Conservation (phyloP, 768 basidiomycete genomes). For the Pluteus cervinus region DNA sequence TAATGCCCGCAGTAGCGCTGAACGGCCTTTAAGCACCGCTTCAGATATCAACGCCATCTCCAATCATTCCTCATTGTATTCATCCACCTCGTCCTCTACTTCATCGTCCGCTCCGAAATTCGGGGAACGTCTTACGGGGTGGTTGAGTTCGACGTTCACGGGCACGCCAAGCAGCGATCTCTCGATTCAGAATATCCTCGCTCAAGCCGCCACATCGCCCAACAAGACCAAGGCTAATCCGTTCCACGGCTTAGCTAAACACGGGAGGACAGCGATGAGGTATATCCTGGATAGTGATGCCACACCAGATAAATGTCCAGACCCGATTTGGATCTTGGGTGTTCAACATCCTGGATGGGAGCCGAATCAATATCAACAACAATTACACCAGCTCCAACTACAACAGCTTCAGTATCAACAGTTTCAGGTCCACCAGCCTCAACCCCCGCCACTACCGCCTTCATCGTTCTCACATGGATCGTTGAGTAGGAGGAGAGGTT, state of each 20-base stretch:
- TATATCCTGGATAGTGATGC: slow-evolving; percentile 91
- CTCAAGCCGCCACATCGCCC: slow-evolving; percentile 26
- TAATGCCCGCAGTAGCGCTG: slow-evolving; percentile 46
- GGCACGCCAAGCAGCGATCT: slow-evolving; percentile 67
- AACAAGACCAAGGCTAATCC: slow-evolving; percentile 21
- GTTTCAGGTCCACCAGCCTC: no score
- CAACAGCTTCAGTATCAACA: no score
- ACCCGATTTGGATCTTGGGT: slow-evolving; percentile 88
- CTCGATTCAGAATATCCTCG: slow-evolving; percentile 54
- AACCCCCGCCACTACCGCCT: no score
- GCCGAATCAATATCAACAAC: no score
- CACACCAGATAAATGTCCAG: slow-evolving; percentile 71
- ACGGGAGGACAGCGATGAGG: slow-evolving; percentile 81
- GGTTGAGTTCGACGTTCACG: slow-evolving; percentile 79
- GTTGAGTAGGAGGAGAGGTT: no score
- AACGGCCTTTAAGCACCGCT: slow-evolving; percentile 44
- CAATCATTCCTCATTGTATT: slow-evolving; percentile 7
- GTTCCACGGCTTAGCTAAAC: slow-evolving; percentile 49
- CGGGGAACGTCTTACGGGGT: slow-evolving; percentile 71
- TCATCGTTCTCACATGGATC: no score
- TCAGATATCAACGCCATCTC: slow-evolving; percentile 31
- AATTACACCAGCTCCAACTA: no score
- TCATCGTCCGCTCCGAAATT: slow-evolving; percentile 48
- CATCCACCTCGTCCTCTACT: slow-evolving; percentile 33
- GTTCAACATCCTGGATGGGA: slow-evolving; percentile 77